Percentiles rank a stretch among this genome's conserved stretches.
Conservation (phyloP, 495 filamentous ascomycete species). For the Penicillium turbatum region DNA sequence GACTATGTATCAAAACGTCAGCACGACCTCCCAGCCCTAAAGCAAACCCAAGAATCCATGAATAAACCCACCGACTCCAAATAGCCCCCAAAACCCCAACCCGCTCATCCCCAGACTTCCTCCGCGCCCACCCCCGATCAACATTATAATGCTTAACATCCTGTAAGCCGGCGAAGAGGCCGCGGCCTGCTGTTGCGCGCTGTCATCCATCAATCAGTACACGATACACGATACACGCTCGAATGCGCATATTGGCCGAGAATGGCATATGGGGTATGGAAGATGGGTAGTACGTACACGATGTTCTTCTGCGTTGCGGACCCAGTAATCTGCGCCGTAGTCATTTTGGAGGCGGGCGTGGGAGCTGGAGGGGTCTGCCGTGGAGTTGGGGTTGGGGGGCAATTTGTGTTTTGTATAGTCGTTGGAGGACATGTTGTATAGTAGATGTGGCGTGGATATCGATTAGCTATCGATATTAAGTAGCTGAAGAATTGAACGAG, state of each 20-base stretch:
- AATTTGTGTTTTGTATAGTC: slow-evolving; percentile 6
- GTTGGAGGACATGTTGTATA: not conserved
- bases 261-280: too few relatives aligned
- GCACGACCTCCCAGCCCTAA: not conserved
- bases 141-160: slow-evolving; percentile 45
- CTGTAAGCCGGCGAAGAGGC: slow-evolving; percentile 45
- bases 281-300: slow-evolving; percentile 23
- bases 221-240: too few relatives aligned
- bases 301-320: slow-evolving; percentile 20
- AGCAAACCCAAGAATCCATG: not conserved
- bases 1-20: not conserved
- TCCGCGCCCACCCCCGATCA: slow-evolving; percentile 37
- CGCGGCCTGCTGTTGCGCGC: slow-evolving; percentile 37
- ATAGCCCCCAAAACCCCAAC: slow-evolving; percentile 16
- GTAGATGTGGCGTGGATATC: too few relatives aligned
- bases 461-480: not conserved
- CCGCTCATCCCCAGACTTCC: slow-evolving; percentile 15
- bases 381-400: not conserved
- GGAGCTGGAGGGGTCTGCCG: slow-evolving; percentile 4
- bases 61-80: slow-evolving; percentile 14
- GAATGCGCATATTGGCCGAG: too few relatives aligned
- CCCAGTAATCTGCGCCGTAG: slow-evolving; percentile 40
- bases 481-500: not conserved
- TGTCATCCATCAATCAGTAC: too few relatives aligned
- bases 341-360: slow-evolving; percentile 36